Percentiles rank a stretch among this genome's conserved stretches.
Conservation (phyloP, 225 moss, liverwort and hornwort genomes). For the Rhytidiadelphus loreus region DNA sequence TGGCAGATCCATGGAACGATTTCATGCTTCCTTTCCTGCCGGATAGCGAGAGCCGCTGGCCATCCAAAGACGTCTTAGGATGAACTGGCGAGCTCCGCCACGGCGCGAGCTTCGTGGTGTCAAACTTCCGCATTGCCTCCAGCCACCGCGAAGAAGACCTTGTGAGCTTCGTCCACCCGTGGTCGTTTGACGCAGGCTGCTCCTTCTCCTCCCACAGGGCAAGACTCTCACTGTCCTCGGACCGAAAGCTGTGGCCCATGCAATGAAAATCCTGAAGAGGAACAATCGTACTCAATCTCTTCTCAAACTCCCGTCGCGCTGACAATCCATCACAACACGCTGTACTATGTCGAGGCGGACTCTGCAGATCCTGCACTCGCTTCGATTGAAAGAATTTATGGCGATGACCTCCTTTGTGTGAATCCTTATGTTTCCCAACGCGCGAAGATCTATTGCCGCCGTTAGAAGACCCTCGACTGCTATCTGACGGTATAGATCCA, state of each 20-base stretch:
- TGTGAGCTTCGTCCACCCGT: neutral
- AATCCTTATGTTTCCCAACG: neutral
- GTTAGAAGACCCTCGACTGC: neutral
- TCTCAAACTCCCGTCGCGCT: neutral
- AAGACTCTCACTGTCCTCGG: conserved; percentile 20
- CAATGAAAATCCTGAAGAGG: neutral
- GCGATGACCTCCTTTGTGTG: neutral
- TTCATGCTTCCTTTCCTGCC: neutral
- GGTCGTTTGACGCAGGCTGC: neutral
- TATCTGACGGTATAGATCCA: neutral
- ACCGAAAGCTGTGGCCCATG: conserved; percentile 7
- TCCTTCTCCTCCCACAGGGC: conserved; percentile 30
- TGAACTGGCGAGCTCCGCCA: conserved; percentile 15
- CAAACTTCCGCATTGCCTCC: conserved; percentile 14
- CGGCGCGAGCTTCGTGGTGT: neutral
- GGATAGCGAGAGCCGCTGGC: neutral
- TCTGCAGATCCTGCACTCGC: neutral
- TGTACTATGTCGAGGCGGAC: conserved; percentile 10
- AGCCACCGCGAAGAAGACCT: conserved; percentile 6
- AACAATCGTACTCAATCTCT: neutral
- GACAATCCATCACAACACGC: conserved; percentile 5
- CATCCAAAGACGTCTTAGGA: neutral
- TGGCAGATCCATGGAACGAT: neutral
- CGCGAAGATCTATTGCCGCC: neutral
- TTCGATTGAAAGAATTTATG: neutral